A percentile compares a stretch with the other conserved stretches of the same genome.
Evolutionary conservation across 2,329 filamentous ascomycete species (phyloP).

Genomic region (Colletotrichum kahawae): DNA sequence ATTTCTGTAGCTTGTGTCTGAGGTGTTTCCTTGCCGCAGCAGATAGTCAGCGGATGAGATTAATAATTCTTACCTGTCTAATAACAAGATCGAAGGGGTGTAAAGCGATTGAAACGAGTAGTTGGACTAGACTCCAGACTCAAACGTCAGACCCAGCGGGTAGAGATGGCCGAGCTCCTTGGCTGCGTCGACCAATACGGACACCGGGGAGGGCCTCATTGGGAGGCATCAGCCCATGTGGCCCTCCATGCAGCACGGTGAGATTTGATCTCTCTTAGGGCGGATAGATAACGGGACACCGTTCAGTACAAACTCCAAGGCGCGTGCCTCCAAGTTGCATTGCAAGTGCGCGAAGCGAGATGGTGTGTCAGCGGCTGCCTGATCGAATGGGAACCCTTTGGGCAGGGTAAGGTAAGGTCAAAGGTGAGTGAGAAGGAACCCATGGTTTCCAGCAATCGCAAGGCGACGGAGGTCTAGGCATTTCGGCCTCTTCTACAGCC

Average conservation of each 20-base stretch:
- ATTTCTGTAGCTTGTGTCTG: not conserved
- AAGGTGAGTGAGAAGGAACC: not conserved
- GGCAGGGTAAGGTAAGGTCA: constrained; percentile 5
- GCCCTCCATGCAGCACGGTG: not conserved
- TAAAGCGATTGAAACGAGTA: not conserved
- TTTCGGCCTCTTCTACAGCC: not conserved
- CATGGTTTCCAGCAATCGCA: not conserved
- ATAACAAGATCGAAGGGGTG: not conserved
- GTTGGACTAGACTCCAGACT: not conserved
- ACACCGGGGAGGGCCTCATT: not conserved
- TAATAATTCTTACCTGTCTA: not conserved
- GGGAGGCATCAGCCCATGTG: not conserved
- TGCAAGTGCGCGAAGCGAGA: not conserved
- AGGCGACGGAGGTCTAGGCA: not conserved
- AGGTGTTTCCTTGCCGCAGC: not conserved
- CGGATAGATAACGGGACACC: not conserved
- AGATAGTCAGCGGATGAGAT: not conserved
- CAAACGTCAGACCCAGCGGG: not conserved
- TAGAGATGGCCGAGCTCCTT: not conserved
- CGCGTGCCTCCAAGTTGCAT: not conserved
- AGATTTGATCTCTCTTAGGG: not conserved
- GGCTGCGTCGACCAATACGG: not conserved
- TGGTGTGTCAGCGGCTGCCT: constrained; percentile 20
- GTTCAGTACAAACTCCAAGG: not conserved
- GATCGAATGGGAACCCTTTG: not conserved